Evolutionary conservation across 257 asterid species (phyloP).

Genomic region (Penstemon davidsonii): DNA sequence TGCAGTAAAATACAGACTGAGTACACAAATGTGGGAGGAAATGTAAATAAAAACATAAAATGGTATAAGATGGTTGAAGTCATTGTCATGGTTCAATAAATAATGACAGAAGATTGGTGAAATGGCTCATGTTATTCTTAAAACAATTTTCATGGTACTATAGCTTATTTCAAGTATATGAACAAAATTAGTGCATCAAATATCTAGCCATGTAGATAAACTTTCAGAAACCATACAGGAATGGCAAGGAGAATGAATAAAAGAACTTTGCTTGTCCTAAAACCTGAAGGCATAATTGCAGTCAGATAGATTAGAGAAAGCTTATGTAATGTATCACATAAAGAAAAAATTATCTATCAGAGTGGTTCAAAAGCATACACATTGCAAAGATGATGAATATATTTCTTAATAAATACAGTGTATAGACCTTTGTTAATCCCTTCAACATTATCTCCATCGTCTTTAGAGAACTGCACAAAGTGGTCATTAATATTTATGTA

Average conservation of each 20-base stretch:
- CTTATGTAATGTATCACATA: background rate
- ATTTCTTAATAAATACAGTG: conserved; percentile 9
- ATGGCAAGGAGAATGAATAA: background rate
- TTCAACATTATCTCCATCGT: conserved; percentile 46
- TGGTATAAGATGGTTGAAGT: background rate
- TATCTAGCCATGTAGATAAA: background rate
- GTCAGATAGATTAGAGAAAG: conserved; percentile 1
- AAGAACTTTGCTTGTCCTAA: too few species aligned
- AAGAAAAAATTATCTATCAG: background rate
- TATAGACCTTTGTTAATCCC: conserved; percentile 49
- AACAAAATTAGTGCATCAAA: background rate
- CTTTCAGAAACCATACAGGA: background rate
- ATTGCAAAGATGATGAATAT: background rate
- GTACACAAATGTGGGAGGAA: background rate
- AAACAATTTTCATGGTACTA: background rate
- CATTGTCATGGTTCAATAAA: background rate
- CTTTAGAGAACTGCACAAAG: conserved; percentile 85
- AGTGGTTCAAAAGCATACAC: conserved; percentile 4
- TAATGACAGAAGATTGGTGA: background rate
- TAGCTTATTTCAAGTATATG: background rate
- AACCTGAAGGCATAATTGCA: background rate
- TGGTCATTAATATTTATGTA: conserved; percentile 88
- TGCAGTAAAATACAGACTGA: background rate
- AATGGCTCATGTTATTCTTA: background rate
- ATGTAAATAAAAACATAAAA: background rate